Percentiles rank a stretch among this genome's conserved stretches.
Evolutionary conservation across 2,329 filamentous ascomycete genomes (phyloP).

Genomic region (Phyllosticta capitalensis): DNA sequence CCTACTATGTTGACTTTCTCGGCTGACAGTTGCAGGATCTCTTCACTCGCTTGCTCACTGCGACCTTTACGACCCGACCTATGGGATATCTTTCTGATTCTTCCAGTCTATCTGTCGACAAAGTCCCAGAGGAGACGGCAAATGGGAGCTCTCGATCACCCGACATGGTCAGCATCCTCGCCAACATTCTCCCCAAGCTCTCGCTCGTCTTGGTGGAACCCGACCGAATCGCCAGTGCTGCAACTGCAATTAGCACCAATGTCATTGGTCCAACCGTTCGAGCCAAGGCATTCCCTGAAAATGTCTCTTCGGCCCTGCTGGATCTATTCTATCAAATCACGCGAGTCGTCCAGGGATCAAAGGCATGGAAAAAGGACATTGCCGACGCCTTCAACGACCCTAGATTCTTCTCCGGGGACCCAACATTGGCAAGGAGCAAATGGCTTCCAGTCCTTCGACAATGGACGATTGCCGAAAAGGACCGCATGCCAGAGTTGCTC

Average conservation of each 20-base stretch:
- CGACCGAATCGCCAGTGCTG: conserved; percentile 71
- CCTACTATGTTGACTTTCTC: conserved; percentile 11
- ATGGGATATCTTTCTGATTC: conserved; percentile 55
- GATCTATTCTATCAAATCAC: conserved; percentile 67
- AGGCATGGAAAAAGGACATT: conserved; percentile 88
- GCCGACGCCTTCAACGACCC: conserved; percentile 84
- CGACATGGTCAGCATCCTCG: conserved; percentile 72
- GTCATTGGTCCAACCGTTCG: conserved; percentile 74
- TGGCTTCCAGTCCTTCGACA: conserved; percentile 82
- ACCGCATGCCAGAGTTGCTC: conserved; percentile 73
- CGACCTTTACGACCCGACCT: conserved; percentile 86
- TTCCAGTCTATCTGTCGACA: conserved; percentile 2
- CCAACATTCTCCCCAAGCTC: conserved; percentile 68
- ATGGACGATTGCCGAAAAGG: conserved; percentile 79
- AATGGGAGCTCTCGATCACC: conserved; percentile 18
- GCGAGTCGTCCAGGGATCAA: conserved; percentile 69
- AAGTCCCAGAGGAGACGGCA: conserved; percentile 33
- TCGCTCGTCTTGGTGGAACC: conserved; percentile 75
- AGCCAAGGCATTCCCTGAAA: conserved; percentile 79
- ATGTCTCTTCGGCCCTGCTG: conserved; percentile 62
- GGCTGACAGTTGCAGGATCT: conserved; percentile 55
- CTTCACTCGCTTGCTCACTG: conserved; percentile 76
- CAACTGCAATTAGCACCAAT: conserved; percentile 71
- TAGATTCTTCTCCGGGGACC: conserved; percentile 67
- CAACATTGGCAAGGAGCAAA: conserved; percentile 55